A percentile compares a stretch with the other conserved stretches of the same genome.
phyloP scores from a whole-genome alignment of 2,329 filamentous ascomycete species.

The Bretziella fagacearum region DNA sequence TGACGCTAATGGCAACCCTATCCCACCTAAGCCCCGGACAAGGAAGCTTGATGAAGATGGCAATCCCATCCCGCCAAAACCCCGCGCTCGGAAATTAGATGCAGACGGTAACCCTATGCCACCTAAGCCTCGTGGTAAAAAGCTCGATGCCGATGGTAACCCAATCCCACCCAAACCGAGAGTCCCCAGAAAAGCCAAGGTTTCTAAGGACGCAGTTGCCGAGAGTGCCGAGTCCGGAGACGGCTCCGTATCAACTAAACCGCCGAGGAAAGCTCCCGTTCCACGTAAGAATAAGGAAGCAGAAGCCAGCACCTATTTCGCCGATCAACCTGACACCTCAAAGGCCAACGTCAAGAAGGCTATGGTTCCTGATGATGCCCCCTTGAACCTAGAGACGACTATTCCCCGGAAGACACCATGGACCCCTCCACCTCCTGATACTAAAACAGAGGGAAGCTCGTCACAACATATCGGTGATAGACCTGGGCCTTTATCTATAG shows the following conservation, averaged over 20 bases:
- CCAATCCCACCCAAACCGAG: not conserved
- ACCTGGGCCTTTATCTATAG: not conserved
- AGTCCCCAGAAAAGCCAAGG: slow-evolving; percentile 2
- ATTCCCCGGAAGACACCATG: slow-evolving; percentile 7
- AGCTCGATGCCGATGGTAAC: not conserved
- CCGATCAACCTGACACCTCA: not conserved
- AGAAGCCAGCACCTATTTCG: not conserved
- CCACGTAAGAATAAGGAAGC: slow-evolving; percentile 2
- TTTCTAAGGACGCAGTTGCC: not conserved
- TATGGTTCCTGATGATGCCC: not conserved
- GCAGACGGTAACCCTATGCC: not conserved
- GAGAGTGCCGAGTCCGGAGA: not conserved
- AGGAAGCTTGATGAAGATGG: slow-evolving; percentile 1
- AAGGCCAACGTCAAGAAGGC: not conserved
- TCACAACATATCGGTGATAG: not conserved
- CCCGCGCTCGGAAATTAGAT: not conserved
- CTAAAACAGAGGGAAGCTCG: not conserved
- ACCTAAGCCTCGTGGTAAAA: slow-evolving; percentile 3
- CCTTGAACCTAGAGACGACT: slow-evolving; percentile 9
- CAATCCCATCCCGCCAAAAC: not conserved
- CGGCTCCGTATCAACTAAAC: not conserved
- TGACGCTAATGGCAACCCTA: not conserved
- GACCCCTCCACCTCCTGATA: slow-evolving; percentile 2
- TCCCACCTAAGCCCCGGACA: not conserved
- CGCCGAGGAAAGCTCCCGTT: slow-evolving; percentile 4